Evolutionary conservation across 163 green algal species (phyloP).

Genomic region (Chloroidium sp.): DNA sequence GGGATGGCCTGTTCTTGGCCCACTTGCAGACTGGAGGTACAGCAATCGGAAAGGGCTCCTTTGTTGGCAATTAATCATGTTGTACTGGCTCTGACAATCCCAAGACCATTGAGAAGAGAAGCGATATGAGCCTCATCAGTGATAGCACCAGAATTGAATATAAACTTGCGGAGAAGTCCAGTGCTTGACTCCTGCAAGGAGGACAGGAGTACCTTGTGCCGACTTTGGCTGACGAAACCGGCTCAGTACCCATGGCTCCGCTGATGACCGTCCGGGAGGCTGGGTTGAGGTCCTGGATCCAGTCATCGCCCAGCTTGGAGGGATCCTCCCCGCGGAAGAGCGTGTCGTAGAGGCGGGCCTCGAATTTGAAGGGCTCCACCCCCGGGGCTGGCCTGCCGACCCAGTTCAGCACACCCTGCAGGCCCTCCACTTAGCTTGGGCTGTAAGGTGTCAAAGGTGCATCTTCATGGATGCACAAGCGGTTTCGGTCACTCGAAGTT

Average conservation of each 20-base stretch:
- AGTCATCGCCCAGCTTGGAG: constrained; percentile 50
- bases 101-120: too few relatives aligned
- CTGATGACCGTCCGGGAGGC: constrained; percentile 46
- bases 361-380: constrained; percentile 43
- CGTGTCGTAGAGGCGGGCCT: constrained; percentile 69
- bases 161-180: not conserved
- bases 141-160: too few relatives aligned
- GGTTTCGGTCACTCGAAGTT: not conserved
- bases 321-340: constrained; percentile 72
- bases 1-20: not conserved
- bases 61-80: too few relatives aligned
- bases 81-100: too few relatives aligned
- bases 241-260: constrained; percentile 47
- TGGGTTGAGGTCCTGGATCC: constrained; percentile 81
- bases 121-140: too few relatives aligned
- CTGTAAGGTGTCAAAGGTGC: too few relatives aligned
- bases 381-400: constrained; percentile 71
- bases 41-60: too few relatives aligned
- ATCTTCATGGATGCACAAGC: not conserved
- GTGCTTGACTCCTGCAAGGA: not conserved
- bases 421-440: not conserved
- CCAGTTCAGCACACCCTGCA: constrained; percentile 90
- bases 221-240: constrained; percentile 45
- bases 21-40: too few relatives aligned
- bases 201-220: constrained; percentile 24